These are phyloP conservation scores for Phytophthora europaea DNA, from an alignment of 352 stramenopile species.

Conservation along the genomic window DNA sequence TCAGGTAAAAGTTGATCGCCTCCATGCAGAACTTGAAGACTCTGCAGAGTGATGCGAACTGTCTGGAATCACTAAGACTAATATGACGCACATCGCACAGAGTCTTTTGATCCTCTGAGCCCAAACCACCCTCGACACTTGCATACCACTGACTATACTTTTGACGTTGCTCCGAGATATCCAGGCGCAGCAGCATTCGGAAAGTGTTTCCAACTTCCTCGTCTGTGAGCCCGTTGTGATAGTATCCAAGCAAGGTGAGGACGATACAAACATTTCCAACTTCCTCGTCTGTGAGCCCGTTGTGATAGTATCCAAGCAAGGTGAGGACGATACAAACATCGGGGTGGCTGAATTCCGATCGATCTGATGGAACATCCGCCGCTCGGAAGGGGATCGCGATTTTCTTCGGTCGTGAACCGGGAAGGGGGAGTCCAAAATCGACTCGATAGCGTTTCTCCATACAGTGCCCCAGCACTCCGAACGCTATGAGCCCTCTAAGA, in stretches of 20 bases:
- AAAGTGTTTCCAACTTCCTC: conserved; percentile 65
- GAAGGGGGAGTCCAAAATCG: conserved; percentile 72
- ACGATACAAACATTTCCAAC: conserved; percentile 70
- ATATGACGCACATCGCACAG: conserved; percentile 75
- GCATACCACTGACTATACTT: conserved; percentile 86
- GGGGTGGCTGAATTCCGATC: conserved; percentile 91
- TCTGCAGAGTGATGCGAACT: conserved; percentile 63
- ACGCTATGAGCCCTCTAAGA: conserved; percentile 78
- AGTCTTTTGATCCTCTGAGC: conserved; percentile 30
- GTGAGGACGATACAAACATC: conserved; percentile 88
- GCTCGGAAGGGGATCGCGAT: conserved; percentile 90
- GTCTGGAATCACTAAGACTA: conserved; percentile 70
- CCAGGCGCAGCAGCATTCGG: conserved; percentile 63
- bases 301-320: conserved; percentile 88
- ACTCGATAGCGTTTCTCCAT: conserved; percentile 89
- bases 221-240: conserved; percentile 66
- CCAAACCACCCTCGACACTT: too few relatives aligned
- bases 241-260: too few relatives aligned
- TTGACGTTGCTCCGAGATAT: conserved; percentile 66
- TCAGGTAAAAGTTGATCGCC: conserved; percentile 90
- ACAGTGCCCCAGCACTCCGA: conserved; percentile 84
- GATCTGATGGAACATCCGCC: conserved; percentile 82
- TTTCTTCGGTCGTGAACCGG: conserved; percentile 59
- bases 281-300: conserved; percentile 64
- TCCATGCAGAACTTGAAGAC: conserved; percentile 73